Base-by-base conservation (phyloP, 192 early-diverging fungal genomes). In the Rhizophagus prolifer region DNA sequence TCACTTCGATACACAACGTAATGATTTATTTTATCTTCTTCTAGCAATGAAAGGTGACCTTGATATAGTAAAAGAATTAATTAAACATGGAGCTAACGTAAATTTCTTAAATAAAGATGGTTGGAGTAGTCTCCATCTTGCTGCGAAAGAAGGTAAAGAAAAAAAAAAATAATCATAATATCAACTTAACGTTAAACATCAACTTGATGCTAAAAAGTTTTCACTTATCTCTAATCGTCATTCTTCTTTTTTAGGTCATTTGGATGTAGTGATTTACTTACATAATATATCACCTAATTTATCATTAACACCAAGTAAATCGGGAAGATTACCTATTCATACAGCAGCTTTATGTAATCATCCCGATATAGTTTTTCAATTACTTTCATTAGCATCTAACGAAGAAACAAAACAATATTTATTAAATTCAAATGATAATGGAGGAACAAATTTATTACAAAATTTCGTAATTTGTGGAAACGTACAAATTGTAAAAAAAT, bases 101-200 rank as follows among this genome's bases (percentile, higher is more conserved):
- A 60, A 83, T 50, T 46, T 78, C 21, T 31, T 60, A 9, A 82
- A 81, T 58, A 81, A 81, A 76, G 82, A 83, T 63, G 80, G 82
- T 21, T 77, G 82, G 74, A 85, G 79, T 60, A 75, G 82, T 54
- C 82, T 85, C 30, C 82, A 85, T 79, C 46, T 85, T 25, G 84
- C 84, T n/a, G 79, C 76, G 3, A 83, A 83, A 63, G 78, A 85
- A 80, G 82, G 82, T 79, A 50, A 9, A 8, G n/a, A 26, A 41
- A 21, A 36, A 7, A 38, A 38, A 38, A 38, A 6, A 38, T 0
- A 38, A 6, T 38, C 5, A 38, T 6, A 38, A 36, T 4, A 36
- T 36, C 34, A 31, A 1, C 31, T 3, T n/a, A n/a, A n/a, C n/a
- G 30, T 31, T 31, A 31, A 31, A 34, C 31, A 2, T 34, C 31